Evolutionary conservation across 1,284 basidiomycete genomes (phyloP), one percentile per base, ranked within the genome.

Genomic region (Pascua guehoae): DNA sequence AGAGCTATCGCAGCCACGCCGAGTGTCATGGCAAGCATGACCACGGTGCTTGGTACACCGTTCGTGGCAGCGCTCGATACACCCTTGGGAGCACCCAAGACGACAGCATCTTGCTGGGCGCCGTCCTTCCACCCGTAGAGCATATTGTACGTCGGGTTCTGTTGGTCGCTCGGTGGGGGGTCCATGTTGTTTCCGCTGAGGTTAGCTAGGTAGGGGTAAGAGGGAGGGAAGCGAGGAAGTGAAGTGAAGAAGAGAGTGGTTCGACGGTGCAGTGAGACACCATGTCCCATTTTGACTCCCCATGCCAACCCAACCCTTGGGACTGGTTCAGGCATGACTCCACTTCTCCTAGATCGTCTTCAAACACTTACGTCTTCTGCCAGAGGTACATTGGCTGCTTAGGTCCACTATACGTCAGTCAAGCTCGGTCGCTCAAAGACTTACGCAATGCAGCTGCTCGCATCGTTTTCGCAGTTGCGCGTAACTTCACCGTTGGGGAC

Each of bases 401-500:
- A 11, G 71, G 63, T 5, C 69, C 70, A 32, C 24, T 32, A 32
- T 4, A 3, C 4, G 24, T 32, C 24, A 32, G 24, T 32, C 24
- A 32, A 32, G 24, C 24, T 32, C 24, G 24, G 7, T n/a, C n/a
- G n/a, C 24, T 32, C 24, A 32, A 32, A 7, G 24, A 32, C 24
- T 7, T 32, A 32, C 43, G 64, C 64, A 46, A 74, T 64, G 51
- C 75, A 77, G 5, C 54, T 60, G 18, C 47, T 43, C n/a, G 65
- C 48, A 49, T 72, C 64, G 46, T 49, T 58, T 10, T 50, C 60
- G 57, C 77, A 78, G 37, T 67, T 59, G 5, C 55, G 57, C 1
- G 77, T 68, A 5, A 69, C 63, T 24, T 64, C 55, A 14, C 85
- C 75, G 36, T 78, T 78, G 5, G 81, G 72, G 2, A 81, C 79